phyloP scores from a whole-genome alignment of 208 protist species.

The Herpetomonas muscarum region DNA sequence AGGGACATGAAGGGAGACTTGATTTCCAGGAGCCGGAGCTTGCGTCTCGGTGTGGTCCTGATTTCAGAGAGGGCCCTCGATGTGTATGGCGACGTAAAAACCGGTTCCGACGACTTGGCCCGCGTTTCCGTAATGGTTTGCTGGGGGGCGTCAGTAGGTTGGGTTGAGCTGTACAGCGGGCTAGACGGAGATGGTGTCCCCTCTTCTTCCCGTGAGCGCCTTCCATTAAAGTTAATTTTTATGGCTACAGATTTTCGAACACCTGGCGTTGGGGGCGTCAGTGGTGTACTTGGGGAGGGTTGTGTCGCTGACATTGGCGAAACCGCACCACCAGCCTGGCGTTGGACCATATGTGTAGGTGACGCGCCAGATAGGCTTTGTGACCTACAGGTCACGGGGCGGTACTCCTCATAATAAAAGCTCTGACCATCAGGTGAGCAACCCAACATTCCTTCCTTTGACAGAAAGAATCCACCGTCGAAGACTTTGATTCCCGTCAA shows the following conservation, averaged over 20 bases:
- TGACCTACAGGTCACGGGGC: neutral
- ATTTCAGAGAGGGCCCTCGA: neutral
- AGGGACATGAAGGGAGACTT: constrained; percentile 77
- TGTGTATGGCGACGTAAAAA: neutral
- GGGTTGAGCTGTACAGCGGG: too few species aligned
- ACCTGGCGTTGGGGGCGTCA: too few species aligned
- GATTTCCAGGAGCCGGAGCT: constrained; percentile 74
- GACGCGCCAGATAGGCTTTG: neutral
- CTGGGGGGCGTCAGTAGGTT: too few species aligned
- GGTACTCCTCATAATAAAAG: constrained; percentile 21
- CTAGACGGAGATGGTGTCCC: too few species aligned
- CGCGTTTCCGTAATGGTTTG: too few species aligned
- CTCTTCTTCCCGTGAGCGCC: too few species aligned
- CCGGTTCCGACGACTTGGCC: neutral
- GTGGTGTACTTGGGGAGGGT: too few species aligned
- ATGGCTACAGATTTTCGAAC: too few species aligned
- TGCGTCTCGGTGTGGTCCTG: too few species aligned
- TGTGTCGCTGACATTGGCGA: too few species aligned
- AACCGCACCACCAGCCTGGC: too few species aligned
- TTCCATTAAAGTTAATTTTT: too few species aligned
- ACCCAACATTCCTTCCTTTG: constrained; percentile 49
- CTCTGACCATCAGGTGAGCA: constrained; percentile 83
- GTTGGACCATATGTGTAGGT: neutral
- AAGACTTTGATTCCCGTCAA: constrained; percentile 59
- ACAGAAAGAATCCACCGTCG: constrained; percentile 82